These are phyloP conservation scores for Pelagomonas calceolata DNA, from an alignment of 108 stramenopile species.

Conservation along the genomic window DNA sequence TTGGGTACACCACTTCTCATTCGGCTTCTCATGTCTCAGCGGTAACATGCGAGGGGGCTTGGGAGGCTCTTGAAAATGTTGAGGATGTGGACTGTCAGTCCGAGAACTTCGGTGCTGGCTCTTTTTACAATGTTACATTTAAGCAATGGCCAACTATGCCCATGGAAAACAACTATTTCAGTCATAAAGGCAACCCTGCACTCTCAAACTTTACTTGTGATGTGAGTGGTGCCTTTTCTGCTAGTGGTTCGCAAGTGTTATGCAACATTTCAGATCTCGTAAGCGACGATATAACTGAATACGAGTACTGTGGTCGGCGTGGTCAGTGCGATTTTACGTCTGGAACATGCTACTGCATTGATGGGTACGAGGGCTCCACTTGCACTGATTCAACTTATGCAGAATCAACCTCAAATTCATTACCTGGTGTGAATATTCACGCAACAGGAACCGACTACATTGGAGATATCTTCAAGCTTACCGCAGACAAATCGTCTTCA, in stretches of 20 bases:
- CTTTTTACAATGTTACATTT: conserved; percentile 21
- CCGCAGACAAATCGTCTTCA: conserved; percentile 16
- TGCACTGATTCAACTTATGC: conserved; percentile 19
- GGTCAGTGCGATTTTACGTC: conserved; percentile 27
- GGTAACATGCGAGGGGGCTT: conserved; percentile 12
- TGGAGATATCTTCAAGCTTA: conserved; percentile 17
- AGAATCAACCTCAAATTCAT: conserved; percentile 15
- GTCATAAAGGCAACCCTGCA: conserved; percentile 28
- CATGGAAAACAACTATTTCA: conserved; percentile 32
- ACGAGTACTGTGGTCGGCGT: conserved; percentile 29
- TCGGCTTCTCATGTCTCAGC: conserved; percentile 14
- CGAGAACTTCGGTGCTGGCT: conserved; percentile 8
- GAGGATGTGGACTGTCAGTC: conserved; percentile 19
- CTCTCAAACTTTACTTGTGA: conserved; percentile 31
- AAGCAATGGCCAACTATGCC: conserved; percentile 20
- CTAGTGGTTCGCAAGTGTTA: not conserved
- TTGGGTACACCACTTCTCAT: conserved; percentile 11
- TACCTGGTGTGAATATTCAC: conserved; percentile 19
- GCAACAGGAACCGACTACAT: conserved; percentile 19
- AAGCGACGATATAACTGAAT: conserved; percentile 22
- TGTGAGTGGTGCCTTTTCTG: conserved; percentile 11
- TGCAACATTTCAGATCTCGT: conserved; percentile 16
- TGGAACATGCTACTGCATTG: conserved; percentile 25
- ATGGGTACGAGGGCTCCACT: conserved; percentile 29
- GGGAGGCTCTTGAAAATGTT: conserved; percentile 23